A percentile compares a stretch with the other conserved stretches of the same genome.
phyloP scores from a whole-genome alignment of 768 basidiomycete genomes.

The Amanita muscaria region DNA sequence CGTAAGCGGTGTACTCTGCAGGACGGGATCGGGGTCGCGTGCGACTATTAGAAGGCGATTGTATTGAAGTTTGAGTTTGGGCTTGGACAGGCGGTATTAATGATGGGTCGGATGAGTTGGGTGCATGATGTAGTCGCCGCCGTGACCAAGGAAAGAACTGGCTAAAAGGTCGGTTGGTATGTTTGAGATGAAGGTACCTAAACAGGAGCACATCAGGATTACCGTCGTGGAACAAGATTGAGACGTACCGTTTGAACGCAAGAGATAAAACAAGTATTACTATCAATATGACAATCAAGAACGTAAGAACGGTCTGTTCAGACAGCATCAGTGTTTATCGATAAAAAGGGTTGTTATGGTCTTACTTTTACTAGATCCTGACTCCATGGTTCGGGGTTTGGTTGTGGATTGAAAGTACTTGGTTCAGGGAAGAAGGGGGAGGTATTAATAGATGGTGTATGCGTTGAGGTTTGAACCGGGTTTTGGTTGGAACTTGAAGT shows the following conservation, averaged over 20 bases:
- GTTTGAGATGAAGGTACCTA: neutral
- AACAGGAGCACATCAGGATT: too few relatives aligned
- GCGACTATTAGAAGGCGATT: too few relatives aligned
- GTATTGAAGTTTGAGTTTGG: too few relatives aligned
- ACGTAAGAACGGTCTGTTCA: neutral
- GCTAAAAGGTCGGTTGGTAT: conserved; percentile 2
- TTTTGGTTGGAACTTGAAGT: too few relatives aligned
- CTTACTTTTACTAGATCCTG: conserved; percentile 19
- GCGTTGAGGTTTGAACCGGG: too few relatives aligned
- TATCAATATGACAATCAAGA: neutral
- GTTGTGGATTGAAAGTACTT: conserved; percentile 8
- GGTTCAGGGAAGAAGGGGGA: conserved; percentile 22
- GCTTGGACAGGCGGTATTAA: too few relatives aligned
- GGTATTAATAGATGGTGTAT: conserved; percentile 10
- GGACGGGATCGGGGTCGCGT: too few relatives aligned
- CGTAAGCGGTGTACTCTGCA: neutral
- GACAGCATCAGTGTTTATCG: neutral
- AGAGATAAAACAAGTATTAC: neutral
- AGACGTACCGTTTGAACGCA: neutral
- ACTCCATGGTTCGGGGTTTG: conserved; percentile 1
- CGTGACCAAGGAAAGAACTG: neutral
- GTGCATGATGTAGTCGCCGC: neutral
- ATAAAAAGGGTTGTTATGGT: neutral
- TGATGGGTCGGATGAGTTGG: neutral
- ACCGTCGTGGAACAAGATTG: neutral